Base-by-base conservation (phyloP, 164 flowering plant genomes). In the Macadamia integrifolia region DNA sequence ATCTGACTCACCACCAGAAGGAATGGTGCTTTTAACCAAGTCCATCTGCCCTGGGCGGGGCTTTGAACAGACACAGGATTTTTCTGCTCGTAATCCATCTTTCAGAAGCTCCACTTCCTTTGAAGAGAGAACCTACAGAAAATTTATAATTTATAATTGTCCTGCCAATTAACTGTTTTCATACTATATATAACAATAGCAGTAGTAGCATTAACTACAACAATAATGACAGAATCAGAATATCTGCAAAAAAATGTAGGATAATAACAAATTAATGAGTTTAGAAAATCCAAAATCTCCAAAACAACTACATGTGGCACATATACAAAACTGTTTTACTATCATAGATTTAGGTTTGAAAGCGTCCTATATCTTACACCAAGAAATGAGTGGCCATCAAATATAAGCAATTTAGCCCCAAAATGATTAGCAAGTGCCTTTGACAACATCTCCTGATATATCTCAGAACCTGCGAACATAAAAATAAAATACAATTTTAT, bases 361-460 rank as follows among this genome's bases (percentile, higher is more conserved):
- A 43, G 32, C 14, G 62, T 12, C 6, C 14, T 12, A 63, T 67
- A 71, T 75, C 93, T 87, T 89, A 91, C 97, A 68, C 88, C 89
- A 81, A 91, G 70, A 77, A 85, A 77, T 15, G 91, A 72, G 60
- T 83, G 87, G 71, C 87, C 82, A 78, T 91, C 97, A 83, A 91
- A 89, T 78, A 89, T 80, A 66, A 91, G 90, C 80, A 91, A 78
- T 76, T 88, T 91, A 14, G 97, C 90, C 67, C 87, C 89, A 78
- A 84, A 91, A 71, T 85, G 76, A 35, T 87, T 82, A 44, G 97
- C 96, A 66, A 91, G 93, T 18, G 96, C 97, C 79, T 88, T 88
- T 35, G 81, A 87, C 79, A 91, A 74, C 92, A 89, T 84, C 82
- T 91, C 97, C 82, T 91, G 97, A 79, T 89, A 91, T 71, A 89